Evolutionary conservation across 148 eudicot genomes (phyloP), one percentile per base, ranked within the genome.

Genomic region (Spergularia marina): DNA sequence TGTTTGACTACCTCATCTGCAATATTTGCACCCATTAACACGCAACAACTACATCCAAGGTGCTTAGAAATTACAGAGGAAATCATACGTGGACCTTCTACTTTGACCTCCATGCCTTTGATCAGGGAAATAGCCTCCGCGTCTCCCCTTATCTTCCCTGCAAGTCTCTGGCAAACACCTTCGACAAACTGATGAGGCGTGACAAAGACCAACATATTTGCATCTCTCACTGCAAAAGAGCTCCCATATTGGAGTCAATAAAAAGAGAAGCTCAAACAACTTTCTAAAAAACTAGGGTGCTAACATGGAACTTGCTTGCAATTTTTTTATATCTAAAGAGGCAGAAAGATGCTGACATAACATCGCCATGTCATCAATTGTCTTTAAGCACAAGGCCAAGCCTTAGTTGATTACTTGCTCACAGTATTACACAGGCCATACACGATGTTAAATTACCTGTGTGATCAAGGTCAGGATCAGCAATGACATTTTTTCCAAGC

Each of bases 51-150:
- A 72, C 87, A 74, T 61, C 91, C 89, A 18, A 94, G 93, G 53
- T 79, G 77, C 68, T 89, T 81, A 13, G 91, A 79, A 60, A 94
- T 89, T 41, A 90, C 81, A 76, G 89, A 77, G 62, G 98, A 92
- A 57, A 92, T 87, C 98, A 90, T 92, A 72, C 85, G 75, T n/a
- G 96, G 96, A 77, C 98, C 98, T 75, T 95, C 96, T 80, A 65
- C 82, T 81, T 86, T 95, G 53, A 95, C 98, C 82, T 95, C 96
- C 98, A 95, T 92, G 73, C 98, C 98, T 89, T 95, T 95, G 52
- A 92, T 88, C 55, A 96, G 81, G 53, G 99, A 96, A 81, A 96
- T 87, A 51, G 97, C 98, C 83, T 91, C 86, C 4, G 80, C 94
- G 72, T 87, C 90, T 53, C 76, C 65, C 69, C 80, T 85, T 74